phyloP scores from a whole-genome alignment of 2,329 filamentous ascomycete genomes.

The Conoideocrella luteorostrata region DNA sequence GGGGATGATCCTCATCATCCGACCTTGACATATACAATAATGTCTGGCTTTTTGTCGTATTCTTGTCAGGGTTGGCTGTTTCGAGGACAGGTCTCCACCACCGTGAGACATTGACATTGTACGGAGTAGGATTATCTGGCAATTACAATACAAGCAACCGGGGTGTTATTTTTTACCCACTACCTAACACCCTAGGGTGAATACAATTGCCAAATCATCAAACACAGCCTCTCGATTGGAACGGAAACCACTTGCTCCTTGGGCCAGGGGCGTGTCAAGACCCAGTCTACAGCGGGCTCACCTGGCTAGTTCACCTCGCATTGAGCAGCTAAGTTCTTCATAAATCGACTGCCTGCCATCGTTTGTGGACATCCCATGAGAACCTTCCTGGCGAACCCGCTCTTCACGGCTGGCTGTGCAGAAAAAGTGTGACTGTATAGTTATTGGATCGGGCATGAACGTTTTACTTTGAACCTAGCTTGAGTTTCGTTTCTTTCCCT shows the following conservation, averaged over 20 bases:
- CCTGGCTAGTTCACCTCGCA: background rate
- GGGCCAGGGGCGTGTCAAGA: background rate
- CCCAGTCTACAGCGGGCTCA: background rate
- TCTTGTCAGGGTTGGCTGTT: constrained; percentile 4
- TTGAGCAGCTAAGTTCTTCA: background rate
- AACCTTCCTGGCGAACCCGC: background rate
- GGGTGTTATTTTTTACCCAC: background rate
- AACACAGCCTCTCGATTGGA: background rate
- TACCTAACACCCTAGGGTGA: background rate
- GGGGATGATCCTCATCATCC: background rate
- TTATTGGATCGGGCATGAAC: constrained; percentile 3
- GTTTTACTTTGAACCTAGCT: background rate
- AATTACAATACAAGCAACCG: background rate
- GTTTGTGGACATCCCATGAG: constrained; percentile 3
- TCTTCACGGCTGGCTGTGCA: constrained; percentile 6
- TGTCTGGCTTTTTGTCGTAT: background rate
- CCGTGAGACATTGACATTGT: constrained; percentile 4
- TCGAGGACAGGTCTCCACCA: constrained; percentile 1
- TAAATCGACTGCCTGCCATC: constrained; percentile 1
- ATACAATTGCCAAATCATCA: background rate
- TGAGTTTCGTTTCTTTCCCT: background rate
- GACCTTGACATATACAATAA: background rate
- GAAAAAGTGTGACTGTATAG: too few relatives aligned
- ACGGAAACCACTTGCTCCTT: background rate
- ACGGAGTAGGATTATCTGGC: background rate